Evolutionary conservation across 192 early-diverging fungal species (phyloP), one percentile per base, ranked within the genome.

Genomic region (Entomortierella lignicola): DNA sequence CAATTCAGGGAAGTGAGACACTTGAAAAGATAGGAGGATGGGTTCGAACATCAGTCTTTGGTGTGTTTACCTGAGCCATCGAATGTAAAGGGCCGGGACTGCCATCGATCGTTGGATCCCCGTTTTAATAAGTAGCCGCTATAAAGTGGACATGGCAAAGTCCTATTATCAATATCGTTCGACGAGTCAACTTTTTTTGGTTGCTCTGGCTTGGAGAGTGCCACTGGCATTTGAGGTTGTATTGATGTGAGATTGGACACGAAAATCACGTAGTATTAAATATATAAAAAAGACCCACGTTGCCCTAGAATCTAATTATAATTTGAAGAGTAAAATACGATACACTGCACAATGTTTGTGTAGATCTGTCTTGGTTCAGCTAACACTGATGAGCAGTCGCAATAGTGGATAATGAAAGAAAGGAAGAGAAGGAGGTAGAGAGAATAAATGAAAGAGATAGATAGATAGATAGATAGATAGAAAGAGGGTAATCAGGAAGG

Each of bases 21-120:
- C 2, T 4, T 47, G 20, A 47, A 11, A 20, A 20, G 12, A 20
- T 12, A 47, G 44, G 44, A 20, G 4, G 15, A 8, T 27, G 29
- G 10, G n/a, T 27, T n/a, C 27, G 6, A 55, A 55, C 10, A 29
- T 18, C 25, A 18, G 30, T 55, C 27, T 1, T 27, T 27, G 23
- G 18, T 31, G 13, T 51, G 2, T 15, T 66, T 74, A 74, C 72
- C 64, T 55, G 58, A 60, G 20, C 72, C 72, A 26, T 74, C 72
- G 51, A 74, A 74, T 32, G 64, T 66, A 32, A 74, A 74, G 8
- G 61, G 64, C 6, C 72, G 72, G 18, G 72, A 66, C 43, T 74
- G 72, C 72, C 72, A 74, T 23, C 63, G 63, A 2, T 57, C 64
- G 60, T 64, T 73, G 8, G 63, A 54, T 17, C 72, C 72, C 2